These are phyloP conservation scores for Omphalotus olearius DNA, from an alignment of 1,284 basidiomycete genomes.

Conservation along the genomic window DNA sequence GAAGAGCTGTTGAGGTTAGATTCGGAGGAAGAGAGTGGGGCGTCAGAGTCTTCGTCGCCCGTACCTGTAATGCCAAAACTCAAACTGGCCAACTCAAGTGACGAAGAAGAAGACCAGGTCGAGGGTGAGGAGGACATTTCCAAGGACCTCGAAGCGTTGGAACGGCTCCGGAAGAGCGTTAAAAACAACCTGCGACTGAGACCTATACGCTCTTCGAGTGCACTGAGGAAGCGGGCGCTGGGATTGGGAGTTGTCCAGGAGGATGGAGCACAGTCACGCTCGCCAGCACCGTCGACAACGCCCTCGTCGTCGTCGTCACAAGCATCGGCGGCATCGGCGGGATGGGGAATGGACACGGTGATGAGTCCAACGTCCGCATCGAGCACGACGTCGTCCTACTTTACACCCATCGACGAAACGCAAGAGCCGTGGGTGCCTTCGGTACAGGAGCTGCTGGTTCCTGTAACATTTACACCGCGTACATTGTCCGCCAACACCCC, in stretches of 20 bases:
- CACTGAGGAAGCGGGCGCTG: constrained; percentile 36
- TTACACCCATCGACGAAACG: constrained; percentile 35
- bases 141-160: constrained; percentile 61
- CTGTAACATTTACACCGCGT: not conserved
- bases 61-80: not conserved
- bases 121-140: constrained; percentile 29
- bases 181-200: constrained; percentile 71
- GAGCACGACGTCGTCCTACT: constrained; percentile 51
- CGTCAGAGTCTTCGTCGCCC: not conserved
- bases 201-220: constrained; percentile 57
- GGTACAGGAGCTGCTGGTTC: too few species aligned
- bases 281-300: constrained; percentile 13
- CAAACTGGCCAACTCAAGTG: not conserved
- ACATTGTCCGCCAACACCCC: not conserved
- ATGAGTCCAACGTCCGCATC: constrained; percentile 39
- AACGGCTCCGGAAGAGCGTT: constrained; percentile 62
- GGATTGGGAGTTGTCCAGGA: not conserved
- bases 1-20: constrained; percentile 3
- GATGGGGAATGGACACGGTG: constrained; percentile 21
- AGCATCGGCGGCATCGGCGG: too few species aligned
- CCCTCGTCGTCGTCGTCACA: too few species aligned
- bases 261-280: too few species aligned
- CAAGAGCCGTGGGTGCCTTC: too few species aligned
- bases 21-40: constrained; percentile 1
- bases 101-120: constrained; percentile 23